These are phyloP conservation scores for Umbilicaria muhlenbergii DNA, from an alignment of 495 filamentous ascomycete species.

Conservation along the genomic window DNA sequence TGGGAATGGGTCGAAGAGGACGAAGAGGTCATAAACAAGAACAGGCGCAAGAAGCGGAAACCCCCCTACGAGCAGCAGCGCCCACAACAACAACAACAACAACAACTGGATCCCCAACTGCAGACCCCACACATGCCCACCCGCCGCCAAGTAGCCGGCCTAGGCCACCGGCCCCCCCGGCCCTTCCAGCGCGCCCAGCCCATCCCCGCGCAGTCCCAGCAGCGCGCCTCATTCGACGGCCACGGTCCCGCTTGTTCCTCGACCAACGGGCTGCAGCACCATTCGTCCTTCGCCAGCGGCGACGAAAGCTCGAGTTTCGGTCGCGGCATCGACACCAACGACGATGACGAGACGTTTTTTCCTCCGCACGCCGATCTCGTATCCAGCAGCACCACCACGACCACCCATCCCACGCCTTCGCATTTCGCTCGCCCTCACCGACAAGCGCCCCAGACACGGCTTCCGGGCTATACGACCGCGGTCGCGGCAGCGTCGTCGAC, in stretches of 20 bases:
- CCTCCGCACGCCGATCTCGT: too few relatives aligned
- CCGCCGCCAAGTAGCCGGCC: neutral
- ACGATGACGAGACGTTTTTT: neutral
- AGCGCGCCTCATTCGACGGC: neutral
- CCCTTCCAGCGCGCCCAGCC: too few relatives aligned
- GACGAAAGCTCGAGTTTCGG: neutral
- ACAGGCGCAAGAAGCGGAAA: constrained; percentile 4
- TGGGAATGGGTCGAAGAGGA: constrained; percentile 15
- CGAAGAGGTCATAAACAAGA: constrained; percentile 11
- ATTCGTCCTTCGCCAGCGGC: neutral
- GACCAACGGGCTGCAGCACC: neutral
- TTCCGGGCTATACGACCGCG: too few relatives aligned
- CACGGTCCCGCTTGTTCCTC: neutral
- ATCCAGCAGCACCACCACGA: neutral
- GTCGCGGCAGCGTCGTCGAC: neutral
- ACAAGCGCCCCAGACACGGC: too few relatives aligned
- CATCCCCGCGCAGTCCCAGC: too few relatives aligned
- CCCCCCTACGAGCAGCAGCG: neutral
- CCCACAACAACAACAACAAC: neutral
- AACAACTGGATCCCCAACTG: constrained; percentile 11
- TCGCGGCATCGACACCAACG: neutral
- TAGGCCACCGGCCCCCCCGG: too few relatives aligned
- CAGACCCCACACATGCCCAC: constrained; percentile 1
- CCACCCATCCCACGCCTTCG: neutral
- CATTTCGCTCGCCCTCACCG: neutral